These are phyloP conservation scores for Macadamia tetraphylla DNA, from an alignment of 164 flowering plant species.

Conservation along the genomic window DNA sequence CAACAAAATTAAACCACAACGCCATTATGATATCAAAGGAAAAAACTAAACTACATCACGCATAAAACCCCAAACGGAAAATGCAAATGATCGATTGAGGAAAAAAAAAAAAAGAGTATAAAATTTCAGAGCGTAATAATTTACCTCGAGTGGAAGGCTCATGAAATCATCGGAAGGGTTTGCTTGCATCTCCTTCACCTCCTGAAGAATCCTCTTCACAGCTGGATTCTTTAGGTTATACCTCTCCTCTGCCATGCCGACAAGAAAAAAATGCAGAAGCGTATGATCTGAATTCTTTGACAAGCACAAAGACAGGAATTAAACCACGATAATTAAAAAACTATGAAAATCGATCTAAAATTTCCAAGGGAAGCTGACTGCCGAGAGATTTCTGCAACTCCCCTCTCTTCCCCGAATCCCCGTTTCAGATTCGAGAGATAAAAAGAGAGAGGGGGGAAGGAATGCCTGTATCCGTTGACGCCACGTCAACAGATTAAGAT, in stretches of 20 bases:
- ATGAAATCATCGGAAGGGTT: slow-evolving; percentile 93
- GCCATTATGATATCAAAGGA: not conserved
- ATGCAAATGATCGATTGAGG: too few species aligned
- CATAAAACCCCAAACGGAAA: not conserved
- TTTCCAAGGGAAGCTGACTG: too few species aligned
- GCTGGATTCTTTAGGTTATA: slow-evolving; percentile 88
- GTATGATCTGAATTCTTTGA: too few species aligned
- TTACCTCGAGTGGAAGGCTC: slow-evolving; percentile 94
- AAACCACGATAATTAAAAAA: too few species aligned
- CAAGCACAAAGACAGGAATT: too few species aligned
- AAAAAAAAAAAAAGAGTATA: not conserved
- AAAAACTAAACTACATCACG: not conserved
- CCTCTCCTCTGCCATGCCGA: slow-evolving; percentile 57
- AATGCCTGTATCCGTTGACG: too few species aligned
- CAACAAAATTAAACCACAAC: not conserved
- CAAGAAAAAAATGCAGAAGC: not conserved
- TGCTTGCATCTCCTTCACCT: slow-evolving; percentile 92
- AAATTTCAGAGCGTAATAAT: not conserved
- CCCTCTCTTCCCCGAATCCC: too few species aligned
- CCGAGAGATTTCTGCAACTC: too few species aligned
- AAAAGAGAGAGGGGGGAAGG: too few species aligned
- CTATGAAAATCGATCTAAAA: too few species aligned
- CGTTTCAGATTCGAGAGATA: too few species aligned
- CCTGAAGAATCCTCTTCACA: slow-evolving; percentile 94
- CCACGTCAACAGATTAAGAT: too few species aligned